phyloP scores from a whole-genome alignment of 1,284 basidiomycete genomes.

The Ceratobasidium sp. region DNA sequence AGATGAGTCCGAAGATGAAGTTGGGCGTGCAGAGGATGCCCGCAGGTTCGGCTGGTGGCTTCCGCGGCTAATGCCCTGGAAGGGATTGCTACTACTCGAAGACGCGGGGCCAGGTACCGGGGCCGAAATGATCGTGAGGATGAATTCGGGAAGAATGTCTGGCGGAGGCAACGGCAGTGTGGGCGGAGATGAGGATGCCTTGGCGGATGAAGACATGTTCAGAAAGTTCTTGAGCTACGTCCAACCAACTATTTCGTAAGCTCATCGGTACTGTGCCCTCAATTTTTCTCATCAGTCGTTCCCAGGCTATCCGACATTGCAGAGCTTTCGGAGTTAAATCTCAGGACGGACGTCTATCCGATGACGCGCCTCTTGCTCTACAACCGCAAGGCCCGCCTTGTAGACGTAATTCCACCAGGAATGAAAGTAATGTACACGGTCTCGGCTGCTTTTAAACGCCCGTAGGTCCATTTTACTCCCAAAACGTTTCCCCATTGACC shows the following conservation, averaged over 20 bases:
- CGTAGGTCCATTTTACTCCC: slow-evolving; percentile 58
- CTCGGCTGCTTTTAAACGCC: slow-evolving; percentile 67
- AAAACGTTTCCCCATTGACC: neutral
- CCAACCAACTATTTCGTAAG: slow-evolving; percentile 61
- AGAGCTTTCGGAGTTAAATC: slow-evolving; percentile 81
- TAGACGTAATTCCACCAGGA: slow-evolving; percentile 83
- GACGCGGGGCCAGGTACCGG: slow-evolving; percentile 24
- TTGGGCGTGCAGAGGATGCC: slow-evolving; percentile 42
- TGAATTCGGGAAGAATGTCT: slow-evolving; percentile 8
- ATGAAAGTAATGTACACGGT: slow-evolving; percentile 85
- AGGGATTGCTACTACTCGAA: slow-evolving; percentile 37
- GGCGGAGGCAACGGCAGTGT: slow-evolving; percentile 43
- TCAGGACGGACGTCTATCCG: slow-evolving; percentile 85
- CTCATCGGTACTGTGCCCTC: slow-evolving; percentile 39
- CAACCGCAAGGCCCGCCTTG: slow-evolving; percentile 86
- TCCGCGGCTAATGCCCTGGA: slow-evolving; percentile 40
- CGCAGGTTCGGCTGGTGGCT: slow-evolving; percentile 41
- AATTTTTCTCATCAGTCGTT: slow-evolving; percentile 17
- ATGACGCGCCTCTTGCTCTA: slow-evolving; percentile 89
- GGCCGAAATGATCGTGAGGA: slow-evolving; percentile 27
- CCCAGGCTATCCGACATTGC: slow-evolving; percentile 85
- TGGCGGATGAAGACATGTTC: slow-evolving; percentile 33
- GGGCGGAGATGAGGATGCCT: slow-evolving; percentile 24
- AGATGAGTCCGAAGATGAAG: slow-evolving; percentile 55
- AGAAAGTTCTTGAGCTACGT: slow-evolving; percentile 25